Evolutionary conservation across 2,329 filamentous ascomycete genomes (phyloP), one percentile per base, ranked within the genome.

Genomic region (Periglandula ipomoeae): DNA sequence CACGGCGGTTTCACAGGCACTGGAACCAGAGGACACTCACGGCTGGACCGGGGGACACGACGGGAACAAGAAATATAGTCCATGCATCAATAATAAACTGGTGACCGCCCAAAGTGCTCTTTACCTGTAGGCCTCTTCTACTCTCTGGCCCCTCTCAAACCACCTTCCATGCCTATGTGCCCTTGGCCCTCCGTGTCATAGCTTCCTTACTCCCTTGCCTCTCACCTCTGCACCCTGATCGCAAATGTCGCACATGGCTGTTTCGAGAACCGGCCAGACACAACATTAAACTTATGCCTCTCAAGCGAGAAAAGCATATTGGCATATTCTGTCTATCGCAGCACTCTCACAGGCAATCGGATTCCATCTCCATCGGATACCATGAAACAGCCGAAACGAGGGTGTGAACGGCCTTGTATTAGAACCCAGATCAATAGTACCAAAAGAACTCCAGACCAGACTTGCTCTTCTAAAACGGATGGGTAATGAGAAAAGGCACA

Each of bases 381-480:
- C 44, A 34, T 41, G 46, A 39, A 46, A 50, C 38, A 39, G 47
- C 55, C 50, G 55, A 53, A 55, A 59, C 56, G 56, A 65, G 34
- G 34, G 34, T 62, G 19, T 32, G 15, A 26, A 41, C 23, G 24
- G 30, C 30, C 30, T 43, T 23, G 4, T 37, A 22, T 43, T 42
- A 37, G 22, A 44, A 30, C 41, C 47, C 47, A 24, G 32, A 39
- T 44, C 47, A 49, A 44, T 37, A 48, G 38, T 49, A 49, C 47
- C 47, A 49, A 65, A 64, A 55, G 50, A 73, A 73, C 70, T 73
- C 70, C 70, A 60, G 61, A 69, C 69, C 69, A 64, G 65, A 69
- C 66, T 65, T 67, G 63, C 65, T 70, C 65, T 66, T 52, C 62
- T 65, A 55, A 53, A 56, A 52, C 26, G 39, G 37, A 40, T 35